phyloP scores from a whole-genome alignment of 2,329 filamentous ascomycete genomes.

The Apiospora arundinis region DNA sequence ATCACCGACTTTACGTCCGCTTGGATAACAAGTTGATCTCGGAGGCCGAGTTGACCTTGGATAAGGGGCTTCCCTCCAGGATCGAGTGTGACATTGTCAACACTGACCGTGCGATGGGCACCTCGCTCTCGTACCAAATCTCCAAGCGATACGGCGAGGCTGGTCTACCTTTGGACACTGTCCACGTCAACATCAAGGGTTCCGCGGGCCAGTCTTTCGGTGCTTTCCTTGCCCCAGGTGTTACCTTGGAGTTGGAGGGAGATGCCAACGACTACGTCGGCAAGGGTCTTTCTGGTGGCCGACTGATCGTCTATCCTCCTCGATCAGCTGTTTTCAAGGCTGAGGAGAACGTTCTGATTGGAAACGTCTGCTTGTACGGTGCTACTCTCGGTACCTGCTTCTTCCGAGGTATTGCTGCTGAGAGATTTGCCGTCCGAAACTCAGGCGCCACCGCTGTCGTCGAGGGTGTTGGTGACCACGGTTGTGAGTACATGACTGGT shows the following conservation, averaged over 20 bases:
- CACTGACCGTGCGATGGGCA: constrained; percentile 91
- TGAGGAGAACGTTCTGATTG: constrained; percentile 92
- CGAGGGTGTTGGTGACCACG: constrained; percentile 94
- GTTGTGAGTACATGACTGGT: constrained; percentile 99
- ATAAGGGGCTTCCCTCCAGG: constrained; percentile 90
- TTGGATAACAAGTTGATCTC: constrained; percentile 97
- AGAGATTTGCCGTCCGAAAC: constrained; percentile 96
- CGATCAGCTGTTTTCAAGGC: constrained; percentile 91
- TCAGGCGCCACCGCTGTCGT: constrained; percentile 96
- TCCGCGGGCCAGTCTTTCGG: constrained; percentile 97
- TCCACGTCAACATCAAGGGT: constrained; percentile 95
- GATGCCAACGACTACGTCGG: constrained; percentile 97
- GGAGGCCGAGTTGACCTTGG: constrained; percentile 90
- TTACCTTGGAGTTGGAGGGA: constrained; percentile 93
- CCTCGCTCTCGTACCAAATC: constrained; percentile 94
- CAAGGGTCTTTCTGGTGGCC: constrained; percentile 92
- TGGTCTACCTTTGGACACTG: constrained; percentile 88
- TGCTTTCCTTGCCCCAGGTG: constrained; percentile 89
- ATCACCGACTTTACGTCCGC: constrained; percentile 90
- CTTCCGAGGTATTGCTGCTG: constrained; percentile 96
- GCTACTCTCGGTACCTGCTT: constrained; percentile 90
- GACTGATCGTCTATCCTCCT: constrained; percentile 91
- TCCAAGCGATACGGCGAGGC: constrained; percentile 90
- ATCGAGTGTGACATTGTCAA: constrained; percentile 98
- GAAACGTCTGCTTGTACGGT: constrained; percentile 94